These are phyloP conservation scores for Amylocarpus encephaloides DNA, from an alignment of 2,329 filamentous ascomycete species.

Conservation along the genomic window DNA sequence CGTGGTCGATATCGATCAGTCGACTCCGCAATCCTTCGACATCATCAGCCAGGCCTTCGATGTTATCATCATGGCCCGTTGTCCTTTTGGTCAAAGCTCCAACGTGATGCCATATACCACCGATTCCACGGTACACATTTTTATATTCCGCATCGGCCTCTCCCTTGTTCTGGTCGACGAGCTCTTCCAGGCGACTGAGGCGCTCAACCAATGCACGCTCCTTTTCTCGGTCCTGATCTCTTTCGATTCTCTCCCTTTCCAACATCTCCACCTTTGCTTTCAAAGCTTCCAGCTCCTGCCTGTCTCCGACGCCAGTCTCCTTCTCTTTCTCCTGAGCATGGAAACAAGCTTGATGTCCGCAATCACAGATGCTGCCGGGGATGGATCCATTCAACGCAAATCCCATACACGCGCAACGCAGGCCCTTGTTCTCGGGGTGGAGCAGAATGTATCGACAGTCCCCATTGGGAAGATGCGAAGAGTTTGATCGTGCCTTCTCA, in stretches of 20 bases:
- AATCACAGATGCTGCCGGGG: conserved; percentile 50
- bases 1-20: conserved; percentile 31
- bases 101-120: conserved; percentile 45
- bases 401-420: conserved; percentile 52
- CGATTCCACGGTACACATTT: conserved; percentile 48
- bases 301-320: conserved; percentile 38
- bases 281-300: conserved; percentile 43
- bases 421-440: conserved; percentile 49
- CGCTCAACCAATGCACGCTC: conserved; percentile 21
- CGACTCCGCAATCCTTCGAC: conserved; percentile 26
- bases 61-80: conserved; percentile 47
- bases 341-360: conserved; percentile 55
- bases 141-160: conserved; percentile 48
- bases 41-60: conserved; percentile 43
- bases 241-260: background rate
- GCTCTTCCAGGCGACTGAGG: conserved; percentile 43
- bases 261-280: conserved; percentile 40
- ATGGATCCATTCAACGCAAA: conserved; percentile 49
- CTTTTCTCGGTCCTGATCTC: background rate
- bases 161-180: conserved; percentile 45
- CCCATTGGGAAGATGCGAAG: conserved; percentile 46
- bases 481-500: conserved; percentile 34
- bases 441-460: conserved; percentile 55
- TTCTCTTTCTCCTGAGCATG: conserved; percentile 39
- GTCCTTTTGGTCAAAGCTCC: conserved; percentile 43